A percentile compares a stretch with the other conserved stretches of the same genome.
These are phyloP conservation scores for Allodekkera sacchari DNA, from an alignment of 805 yeast genomes.

Conservation along the genomic window DNA sequence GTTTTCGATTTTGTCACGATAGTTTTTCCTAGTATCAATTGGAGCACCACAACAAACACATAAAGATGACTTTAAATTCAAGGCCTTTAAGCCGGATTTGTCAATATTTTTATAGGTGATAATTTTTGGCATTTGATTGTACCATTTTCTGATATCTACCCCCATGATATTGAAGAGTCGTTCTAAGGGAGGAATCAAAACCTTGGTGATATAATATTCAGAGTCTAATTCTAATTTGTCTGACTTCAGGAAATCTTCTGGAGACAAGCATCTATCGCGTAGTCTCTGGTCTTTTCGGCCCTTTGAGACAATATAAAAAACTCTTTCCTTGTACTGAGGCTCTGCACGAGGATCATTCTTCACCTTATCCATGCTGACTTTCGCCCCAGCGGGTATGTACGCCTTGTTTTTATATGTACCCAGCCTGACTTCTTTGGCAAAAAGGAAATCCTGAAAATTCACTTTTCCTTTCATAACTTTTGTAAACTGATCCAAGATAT, in stretches of 20 bases:
- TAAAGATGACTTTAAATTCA: conserved; percentile 16
- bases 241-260: conserved; percentile 54
- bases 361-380: conserved; percentile 57
- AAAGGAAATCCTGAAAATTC: conserved; percentile 75
- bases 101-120: conserved; percentile 8
- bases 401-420: conserved; percentile 73
- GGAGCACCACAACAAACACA: conserved; percentile 25
- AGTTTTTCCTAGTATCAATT: neutral
- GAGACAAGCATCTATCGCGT: conserved; percentile 72
- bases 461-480: conserved; percentile 58
- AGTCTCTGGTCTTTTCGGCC: conserved; percentile 48
- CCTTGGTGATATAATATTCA: conserved; percentile 78
- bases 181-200: conserved; percentile 83
- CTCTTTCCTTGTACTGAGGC: conserved; percentile 84
- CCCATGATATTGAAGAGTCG: conserved; percentile 78
- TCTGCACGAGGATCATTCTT: conserved; percentile 61
- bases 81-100: conserved; percentile 8
- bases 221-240: conserved; percentile 49
- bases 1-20: no score
- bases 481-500: conserved; percentile 55
- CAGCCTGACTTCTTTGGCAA: conserved; percentile 80
- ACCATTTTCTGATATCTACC: conserved; percentile 74
- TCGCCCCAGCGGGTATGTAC: conserved; percentile 87
- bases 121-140: conserved; percentile 49
- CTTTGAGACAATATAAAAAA: conserved; percentile 74